A percentile compares a stretch with the other conserved stretches of the same genome.
phyloP scores from a whole-genome alignment of 164 flowering plant species.

The Pachysandra terminalis region DNA sequence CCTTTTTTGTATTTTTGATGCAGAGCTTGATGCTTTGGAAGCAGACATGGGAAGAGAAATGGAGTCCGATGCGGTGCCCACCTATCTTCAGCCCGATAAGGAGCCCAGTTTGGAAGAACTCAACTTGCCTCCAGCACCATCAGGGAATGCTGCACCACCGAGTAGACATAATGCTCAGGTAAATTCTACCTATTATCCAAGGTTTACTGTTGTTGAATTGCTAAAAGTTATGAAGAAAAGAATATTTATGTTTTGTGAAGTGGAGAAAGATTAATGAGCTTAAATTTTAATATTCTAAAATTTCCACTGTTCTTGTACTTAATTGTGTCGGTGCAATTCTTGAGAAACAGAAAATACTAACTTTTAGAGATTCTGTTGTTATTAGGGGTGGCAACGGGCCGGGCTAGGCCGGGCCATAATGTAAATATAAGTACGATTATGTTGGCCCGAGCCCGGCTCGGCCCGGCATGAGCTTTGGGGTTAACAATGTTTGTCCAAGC shows the following conservation, averaged over 20 bases:
- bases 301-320: too few species aligned
- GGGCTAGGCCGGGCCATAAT: too few species aligned
- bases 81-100: conserved; percentile 87
- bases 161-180: conserved; percentile 70
- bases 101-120: conserved; percentile 80
- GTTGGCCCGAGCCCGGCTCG: too few species aligned
- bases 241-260: neutral
- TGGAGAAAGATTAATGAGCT: neutral
- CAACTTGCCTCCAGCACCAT: conserved; percentile 88
- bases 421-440: too few species aligned
- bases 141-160: conserved; percentile 57
- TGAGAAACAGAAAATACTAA: too few species aligned
- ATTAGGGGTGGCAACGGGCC: too few species aligned
- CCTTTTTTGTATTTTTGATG: conserved; percentile 6
- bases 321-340: too few species aligned
- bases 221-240: neutral
- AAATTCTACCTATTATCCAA: neutral
- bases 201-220: neutral
- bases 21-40: conserved; percentile 99
- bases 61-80: conserved; percentile 78
- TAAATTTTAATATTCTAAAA: neutral
- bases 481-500: too few species aligned
- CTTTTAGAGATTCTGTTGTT: too few species aligned
- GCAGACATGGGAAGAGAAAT: conserved; percentile 89
- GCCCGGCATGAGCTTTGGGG: too few species aligned